A percentile compares a stretch with the other conserved stretches of the same genome.
These are phyloP conservation scores for Sugiyamaella xylanicola DNA, from an alignment of 1,139 yeast genomes.

Conservation along the genomic window DNA sequence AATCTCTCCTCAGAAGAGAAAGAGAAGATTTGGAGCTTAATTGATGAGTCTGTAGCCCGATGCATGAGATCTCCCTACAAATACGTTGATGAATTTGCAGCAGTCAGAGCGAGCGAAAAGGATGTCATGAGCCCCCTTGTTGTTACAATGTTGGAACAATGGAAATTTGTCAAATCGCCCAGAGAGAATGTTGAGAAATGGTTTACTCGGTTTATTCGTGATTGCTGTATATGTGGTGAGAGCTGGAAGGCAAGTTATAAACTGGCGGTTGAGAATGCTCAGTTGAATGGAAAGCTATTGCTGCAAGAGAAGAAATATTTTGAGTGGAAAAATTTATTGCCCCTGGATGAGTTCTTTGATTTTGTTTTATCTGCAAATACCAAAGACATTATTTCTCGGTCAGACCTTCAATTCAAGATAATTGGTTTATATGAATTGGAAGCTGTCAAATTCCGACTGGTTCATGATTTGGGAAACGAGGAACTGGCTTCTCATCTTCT, in stretches of 20 bases:
- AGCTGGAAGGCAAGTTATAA: constrained; percentile 25
- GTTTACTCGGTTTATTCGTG: constrained; percentile 48
- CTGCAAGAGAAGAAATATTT: constrained; percentile 3
- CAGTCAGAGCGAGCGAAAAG: constrained; percentile 27
- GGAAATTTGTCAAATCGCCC: constrained; percentile 53
- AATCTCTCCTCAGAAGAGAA: constrained; percentile 23
- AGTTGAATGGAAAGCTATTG: not conserved
- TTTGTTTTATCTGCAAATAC: constrained; percentile 32
- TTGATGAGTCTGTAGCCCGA: constrained; percentile 76
- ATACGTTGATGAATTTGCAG: constrained; percentile 67
- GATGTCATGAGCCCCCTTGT: constrained; percentile 61
- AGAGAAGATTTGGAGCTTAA: constrained; percentile 53
- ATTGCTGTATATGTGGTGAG: constrained; percentile 40
- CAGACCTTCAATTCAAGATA: constrained; percentile 33
- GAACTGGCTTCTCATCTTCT: constrained; percentile 27
- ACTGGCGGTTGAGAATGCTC: constrained; percentile 20
- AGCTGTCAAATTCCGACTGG: constrained; percentile 28
- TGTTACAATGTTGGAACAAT: constrained; percentile 72
- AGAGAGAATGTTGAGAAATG: constrained; percentile 48
- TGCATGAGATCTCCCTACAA: constrained; percentile 76
- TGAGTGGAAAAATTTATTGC: constrained; percentile 13
- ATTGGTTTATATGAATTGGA: constrained; percentile 32
- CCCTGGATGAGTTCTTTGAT: constrained; percentile 34
- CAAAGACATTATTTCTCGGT: constrained; percentile 25
- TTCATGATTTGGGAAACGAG: constrained; percentile 12